Conservation (phyloP, 1,284 basidiomycete genomes). For the Pisolithus thermaeus region DNA sequence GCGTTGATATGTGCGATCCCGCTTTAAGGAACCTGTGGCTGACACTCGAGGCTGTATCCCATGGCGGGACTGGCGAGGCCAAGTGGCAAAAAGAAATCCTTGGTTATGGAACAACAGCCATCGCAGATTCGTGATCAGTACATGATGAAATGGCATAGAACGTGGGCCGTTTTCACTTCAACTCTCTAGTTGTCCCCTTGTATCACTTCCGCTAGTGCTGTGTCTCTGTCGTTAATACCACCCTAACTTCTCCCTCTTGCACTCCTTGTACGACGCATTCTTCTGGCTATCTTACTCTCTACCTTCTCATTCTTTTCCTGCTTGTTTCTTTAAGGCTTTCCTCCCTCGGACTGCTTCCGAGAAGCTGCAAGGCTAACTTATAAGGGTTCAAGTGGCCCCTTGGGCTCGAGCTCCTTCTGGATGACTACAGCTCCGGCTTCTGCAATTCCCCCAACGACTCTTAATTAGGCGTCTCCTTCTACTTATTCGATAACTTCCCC, state of each 20-base stretch:
- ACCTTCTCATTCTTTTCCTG: background rate
- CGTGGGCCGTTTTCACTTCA: background rate
- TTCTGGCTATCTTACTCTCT: background rate
- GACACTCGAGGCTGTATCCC: too few relatives aligned
- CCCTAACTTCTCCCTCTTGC: background rate
- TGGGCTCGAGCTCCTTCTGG: background rate
- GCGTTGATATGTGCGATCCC: too few relatives aligned
- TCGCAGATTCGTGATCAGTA: too few relatives aligned
- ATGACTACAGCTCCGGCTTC: background rate
- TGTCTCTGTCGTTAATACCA: background rate
- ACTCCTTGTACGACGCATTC: background rate
- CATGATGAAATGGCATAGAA: too few relatives aligned
- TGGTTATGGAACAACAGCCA: too few relatives aligned
- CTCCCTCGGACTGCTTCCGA: slow-evolving; percentile 11
- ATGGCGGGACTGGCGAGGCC: too few relatives aligned
- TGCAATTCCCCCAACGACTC: background rate
- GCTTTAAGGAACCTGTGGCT: too few relatives aligned
- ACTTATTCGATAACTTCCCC: background rate
- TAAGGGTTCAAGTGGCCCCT: background rate
- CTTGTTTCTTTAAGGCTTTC: background rate
- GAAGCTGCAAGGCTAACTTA: slow-evolving; percentile 7
- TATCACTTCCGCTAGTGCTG: too few relatives aligned
- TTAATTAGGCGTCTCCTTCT: background rate
- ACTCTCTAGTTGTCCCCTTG: background rate
- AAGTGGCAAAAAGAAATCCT: too few relatives aligned